phyloP scores from a whole-genome alignment of 169 alveolate genomes.

The Toxoplasma gondii region DNA sequence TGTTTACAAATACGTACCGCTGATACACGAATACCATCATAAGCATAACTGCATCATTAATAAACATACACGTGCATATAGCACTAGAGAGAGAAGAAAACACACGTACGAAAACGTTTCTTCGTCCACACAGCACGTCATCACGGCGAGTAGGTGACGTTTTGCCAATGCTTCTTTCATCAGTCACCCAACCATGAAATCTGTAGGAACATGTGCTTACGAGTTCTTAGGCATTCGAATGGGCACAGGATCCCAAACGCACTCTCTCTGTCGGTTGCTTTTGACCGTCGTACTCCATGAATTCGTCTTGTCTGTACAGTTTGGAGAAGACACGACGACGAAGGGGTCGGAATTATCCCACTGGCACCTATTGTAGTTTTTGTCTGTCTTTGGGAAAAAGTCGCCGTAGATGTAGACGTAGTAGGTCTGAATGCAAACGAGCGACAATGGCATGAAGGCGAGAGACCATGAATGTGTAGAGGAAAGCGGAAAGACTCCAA shows the following conservation, averaged over 20 bases:
- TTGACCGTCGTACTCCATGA: conserved; percentile 52
- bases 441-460: background rate
- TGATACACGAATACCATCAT: too few relatives aligned
- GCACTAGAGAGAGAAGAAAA: too few relatives aligned
- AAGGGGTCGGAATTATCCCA: conserved; percentile 67
- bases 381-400: conserved; percentile 55
- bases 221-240: conserved; percentile 41
- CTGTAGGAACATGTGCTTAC: conserved; percentile 6
- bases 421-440: conserved; percentile 23
- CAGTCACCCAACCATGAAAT: too few relatives aligned
- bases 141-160: too few relatives aligned
- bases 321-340: conserved; percentile 26
- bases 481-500: background rate
- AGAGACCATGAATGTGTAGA: background rate
- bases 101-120: too few relatives aligned
- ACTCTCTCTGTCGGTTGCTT: conserved; percentile 61
- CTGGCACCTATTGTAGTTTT: conserved; percentile 48
- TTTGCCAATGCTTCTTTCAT: too few relatives aligned
- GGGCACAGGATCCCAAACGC: conserved; percentile 57
- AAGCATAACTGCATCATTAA: too few relatives aligned
- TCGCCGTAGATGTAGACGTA: conserved; percentile 60
- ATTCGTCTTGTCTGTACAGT: background rate
- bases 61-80: too few relatives aligned
- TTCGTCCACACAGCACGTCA: too few relatives aligned
- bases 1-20: too few relatives aligned